Evolutionary conservation across 495 filamentous ascomycete species (phyloP), one percentile per base, ranked within the genome.

Genomic region (Aspergillus saccharolyticus): DNA sequence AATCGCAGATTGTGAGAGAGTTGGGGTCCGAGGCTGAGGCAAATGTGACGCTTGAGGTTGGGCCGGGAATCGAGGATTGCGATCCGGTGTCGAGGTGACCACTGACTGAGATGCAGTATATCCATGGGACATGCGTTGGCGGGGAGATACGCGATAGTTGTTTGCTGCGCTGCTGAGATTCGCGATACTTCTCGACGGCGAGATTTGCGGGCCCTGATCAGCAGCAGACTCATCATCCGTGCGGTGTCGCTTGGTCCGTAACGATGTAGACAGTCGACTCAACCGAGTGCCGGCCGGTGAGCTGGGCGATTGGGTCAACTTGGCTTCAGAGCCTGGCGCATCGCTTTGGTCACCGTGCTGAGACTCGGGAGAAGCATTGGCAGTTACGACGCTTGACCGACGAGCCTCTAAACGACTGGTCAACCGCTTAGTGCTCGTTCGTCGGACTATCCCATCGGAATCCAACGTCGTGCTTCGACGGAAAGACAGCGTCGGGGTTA

Each of bases 341-440:
- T 55, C 53, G 49, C 17, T 47, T 16, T 51, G 30, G 44, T 57
- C 47, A 19, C 58, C 39, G n/a, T 14, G 24, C 18, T 47, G 8
- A 21, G 48, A 56, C 1, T 66, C 63, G 3, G 48, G 44, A 8
- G 58, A 53, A 21, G 50, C 17, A 49, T 55, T 77, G 14, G 74
- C 60, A 50, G 77, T 77, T 17, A 86, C 73, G 48, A 88, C 66
- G 46, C 83, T 90, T 48, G 76, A 77, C 52, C 91, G 80, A 60
- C 85, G 84, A 49, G 88, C 86, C 67, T 93, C 89, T 30, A 89
- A 76, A 17, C 88, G 85, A 61, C 84, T 86, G 44, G 85, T 73
- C 9, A 86, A 79, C 60, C 89, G 82, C 12, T 78, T 81, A 62
- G 82, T 87, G 75, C 76, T 66, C 67, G 77, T 53, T 71, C 64